Evolutionary conservation across 768 basidiomycete species (phyloP), one percentile per base, ranked within the genome.

Genomic region (Lentinula edodes): DNA sequence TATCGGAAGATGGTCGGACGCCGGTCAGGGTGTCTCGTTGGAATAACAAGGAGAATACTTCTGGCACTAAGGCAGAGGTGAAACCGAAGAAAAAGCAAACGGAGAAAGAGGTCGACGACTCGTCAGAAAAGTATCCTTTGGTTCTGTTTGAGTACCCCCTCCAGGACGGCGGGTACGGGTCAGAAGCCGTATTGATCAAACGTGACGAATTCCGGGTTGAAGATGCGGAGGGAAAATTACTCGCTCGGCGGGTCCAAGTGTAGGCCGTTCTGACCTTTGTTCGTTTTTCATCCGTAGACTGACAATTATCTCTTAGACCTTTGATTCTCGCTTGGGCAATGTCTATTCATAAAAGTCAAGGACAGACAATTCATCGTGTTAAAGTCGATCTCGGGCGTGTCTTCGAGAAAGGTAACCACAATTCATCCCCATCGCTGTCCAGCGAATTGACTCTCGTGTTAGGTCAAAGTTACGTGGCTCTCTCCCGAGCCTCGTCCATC

Each of bases 311-410:
- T 58, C 3, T 51, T 41, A 64, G 88, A 4, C 87, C 87, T 0
- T 70, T 91, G 8, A 88, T 90, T 53, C 78, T 90, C 7, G 81
- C 90, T 1, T 91, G 90, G 90, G 89, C 89, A 0, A 90, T 91
- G 85, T 86, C 84, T 6, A 92, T 93, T 58, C 90, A 93, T 72
- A 93, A 93, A 69, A 84, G 83, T 34, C 91, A 93, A 66, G 91
- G 91, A 6, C 91, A 91, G 69, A 92, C 91, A 0, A 76, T 93
- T 6, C 84, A 88, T 28, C 81, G 88, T 52, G 88, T 92, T 67
- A 90, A 87, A 68, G 88, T 92, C 42, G 90, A 93, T 68, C 78
- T 93, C 41, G 81, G 83, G 45, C 83, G 82, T 67, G 86, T 92
- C 5, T 93, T 93, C 67, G 91, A 87, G 73, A 87, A 86, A 72